These are phyloP conservation scores for Teunomyces tritomae DNA, from an alignment of 805 yeast genomes.

Conservation along the genomic window DNA sequence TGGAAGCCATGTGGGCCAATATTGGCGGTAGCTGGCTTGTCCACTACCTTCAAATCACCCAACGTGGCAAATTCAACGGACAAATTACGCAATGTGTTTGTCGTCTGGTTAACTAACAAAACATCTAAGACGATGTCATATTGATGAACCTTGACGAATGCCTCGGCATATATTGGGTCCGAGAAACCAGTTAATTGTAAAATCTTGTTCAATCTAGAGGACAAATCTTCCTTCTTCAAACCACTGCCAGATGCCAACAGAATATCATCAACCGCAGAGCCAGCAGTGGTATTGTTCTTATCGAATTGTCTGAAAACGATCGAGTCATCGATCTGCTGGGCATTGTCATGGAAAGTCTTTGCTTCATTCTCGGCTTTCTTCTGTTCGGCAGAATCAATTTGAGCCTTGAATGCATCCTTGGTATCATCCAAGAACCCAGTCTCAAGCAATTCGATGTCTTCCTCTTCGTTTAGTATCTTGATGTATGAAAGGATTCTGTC, in stretches of 20 bases:
- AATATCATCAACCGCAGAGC: constrained; percentile 50
- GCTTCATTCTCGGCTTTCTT: constrained; percentile 57
- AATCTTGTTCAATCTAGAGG: constrained; percentile 83
- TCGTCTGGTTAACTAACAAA: constrained; percentile 90
- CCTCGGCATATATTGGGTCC: constrained; percentile 97
- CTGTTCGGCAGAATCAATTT: constrained; percentile 58
- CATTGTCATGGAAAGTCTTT: constrained; percentile 56
- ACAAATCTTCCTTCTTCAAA: constrained; percentile 53
- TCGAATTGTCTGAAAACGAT: constrained; percentile 77
- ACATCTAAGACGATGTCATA: constrained; percentile 95
- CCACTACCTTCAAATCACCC: constrained; percentile 94
- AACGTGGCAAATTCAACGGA: constrained; percentile 93
- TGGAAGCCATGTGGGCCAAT: constrained; percentile 98
- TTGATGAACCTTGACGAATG: constrained; percentile 92
- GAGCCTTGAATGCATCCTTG: constrained; percentile 74
- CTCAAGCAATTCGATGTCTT: constrained; percentile 50
- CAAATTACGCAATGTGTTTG: constrained; percentile 82
- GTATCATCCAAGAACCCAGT: constrained; percentile 84
- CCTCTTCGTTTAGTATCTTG: constrained; percentile 69
- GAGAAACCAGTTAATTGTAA: constrained; percentile 96
- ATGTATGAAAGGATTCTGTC: constrained; percentile 91
- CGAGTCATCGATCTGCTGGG: constrained; percentile 76
- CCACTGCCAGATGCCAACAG: constrained; percentile 52
- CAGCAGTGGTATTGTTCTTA: constrained; percentile 31
- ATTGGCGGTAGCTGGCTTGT: constrained; percentile 83